Percentiles rank a stretch among this genome's conserved stretches.
Evolutionary conservation across 2,329 filamentous ascomycete species (phyloP).

Genomic region (Aspergillus flavus): DNA sequence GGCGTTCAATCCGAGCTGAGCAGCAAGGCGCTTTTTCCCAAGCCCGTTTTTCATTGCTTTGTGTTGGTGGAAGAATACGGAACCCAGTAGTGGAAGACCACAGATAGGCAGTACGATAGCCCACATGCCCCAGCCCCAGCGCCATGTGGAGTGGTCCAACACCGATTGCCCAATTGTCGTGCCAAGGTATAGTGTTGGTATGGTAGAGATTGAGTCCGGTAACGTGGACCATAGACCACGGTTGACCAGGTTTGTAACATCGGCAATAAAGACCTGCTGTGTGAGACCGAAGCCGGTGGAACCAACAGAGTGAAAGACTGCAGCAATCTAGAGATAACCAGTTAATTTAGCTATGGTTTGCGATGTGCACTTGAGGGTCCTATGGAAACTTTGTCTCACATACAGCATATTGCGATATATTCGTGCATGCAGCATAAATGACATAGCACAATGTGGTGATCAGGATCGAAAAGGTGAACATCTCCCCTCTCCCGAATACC

Average conservation of each 20-base stretch:
- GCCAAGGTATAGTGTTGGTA: constrained; percentile 57
- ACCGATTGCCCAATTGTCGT: constrained; percentile 44
- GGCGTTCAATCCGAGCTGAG: neutral
- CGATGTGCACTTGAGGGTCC: neutral
- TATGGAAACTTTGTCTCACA: neutral
- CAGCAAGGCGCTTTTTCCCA: neutral
- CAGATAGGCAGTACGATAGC: constrained; percentile 42
- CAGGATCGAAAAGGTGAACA: constrained; percentile 58
- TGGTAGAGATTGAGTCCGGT: constrained; percentile 59
- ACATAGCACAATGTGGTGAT: constrained; percentile 62
- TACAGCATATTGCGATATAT: constrained; percentile 43
- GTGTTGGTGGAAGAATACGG: constrained; percentile 38
- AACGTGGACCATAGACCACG: constrained; percentile 62
- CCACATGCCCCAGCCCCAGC: constrained; percentile 49
- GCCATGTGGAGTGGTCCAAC: constrained; percentile 42
- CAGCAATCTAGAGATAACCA: constrained; percentile 40
- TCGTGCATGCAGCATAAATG: constrained; percentile 58
- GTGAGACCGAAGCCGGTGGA: constrained; percentile 62
- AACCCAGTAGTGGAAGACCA: constrained; percentile 36
- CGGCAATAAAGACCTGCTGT: constrained; percentile 67
- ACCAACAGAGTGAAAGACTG: constrained; percentile 64
- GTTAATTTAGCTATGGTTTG: neutral
- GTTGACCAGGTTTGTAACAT: constrained; percentile 62
- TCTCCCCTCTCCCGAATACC: constrained; percentile 64
- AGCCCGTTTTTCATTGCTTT: constrained; percentile 12